A percentile compares a stretch with the other conserved stretches of the same genome.
These are phyloP conservation scores for Candida coleopterorum DNA, from an alignment of 805 yeast genomes.

Conservation along the genomic window DNA sequence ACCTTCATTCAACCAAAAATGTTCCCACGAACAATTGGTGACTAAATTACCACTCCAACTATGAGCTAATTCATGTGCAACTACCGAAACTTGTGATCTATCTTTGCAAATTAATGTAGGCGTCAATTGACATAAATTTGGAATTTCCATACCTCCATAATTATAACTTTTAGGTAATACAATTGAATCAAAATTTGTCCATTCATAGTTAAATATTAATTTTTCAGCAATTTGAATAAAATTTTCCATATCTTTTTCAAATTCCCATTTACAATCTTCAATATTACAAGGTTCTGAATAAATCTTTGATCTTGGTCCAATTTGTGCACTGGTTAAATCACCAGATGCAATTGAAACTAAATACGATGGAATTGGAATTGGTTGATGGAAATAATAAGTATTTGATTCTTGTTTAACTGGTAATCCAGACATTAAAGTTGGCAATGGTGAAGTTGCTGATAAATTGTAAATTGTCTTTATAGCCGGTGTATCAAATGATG, in stretches of 20 bases:
- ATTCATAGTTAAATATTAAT: constrained; percentile 73
- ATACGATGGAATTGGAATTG: constrained; percentile 82
- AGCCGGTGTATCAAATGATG: constrained; percentile 88
- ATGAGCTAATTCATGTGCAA: constrained; percentile 91
- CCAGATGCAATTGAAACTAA: constrained; percentile 84
- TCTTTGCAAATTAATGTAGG: constrained; percentile 86
- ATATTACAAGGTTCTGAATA: constrained; percentile 72
- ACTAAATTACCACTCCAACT: constrained; percentile 92
- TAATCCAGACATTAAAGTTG: constrained; percentile 72
- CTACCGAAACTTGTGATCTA: constrained; percentile 79
- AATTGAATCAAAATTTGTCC: constrained; percentile 78
- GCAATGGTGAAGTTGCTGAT: constrained; percentile 56
- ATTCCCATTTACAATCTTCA: constrained; percentile 70
- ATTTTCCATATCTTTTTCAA: constrained; percentile 72
- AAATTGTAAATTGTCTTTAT: constrained; percentile 64
- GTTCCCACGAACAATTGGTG: constrained; percentile 88
- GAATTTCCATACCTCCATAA: constrained; percentile 95
- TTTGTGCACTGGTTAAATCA: constrained; percentile 56
- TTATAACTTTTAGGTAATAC: constrained; percentile 76
- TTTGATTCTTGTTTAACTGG: constrained; percentile 19
- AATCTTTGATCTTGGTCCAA: constrained; percentile 85
- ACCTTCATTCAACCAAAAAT: constrained; percentile 93
- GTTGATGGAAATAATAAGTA: constrained; percentile 49
- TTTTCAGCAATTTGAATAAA: constrained; percentile 76
- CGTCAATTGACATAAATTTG: constrained; percentile 85